Evolutionary conservation across 495 filamentous ascomycete genomes (phyloP).

Genomic region (Stereocaulon alpinum): DNA sequence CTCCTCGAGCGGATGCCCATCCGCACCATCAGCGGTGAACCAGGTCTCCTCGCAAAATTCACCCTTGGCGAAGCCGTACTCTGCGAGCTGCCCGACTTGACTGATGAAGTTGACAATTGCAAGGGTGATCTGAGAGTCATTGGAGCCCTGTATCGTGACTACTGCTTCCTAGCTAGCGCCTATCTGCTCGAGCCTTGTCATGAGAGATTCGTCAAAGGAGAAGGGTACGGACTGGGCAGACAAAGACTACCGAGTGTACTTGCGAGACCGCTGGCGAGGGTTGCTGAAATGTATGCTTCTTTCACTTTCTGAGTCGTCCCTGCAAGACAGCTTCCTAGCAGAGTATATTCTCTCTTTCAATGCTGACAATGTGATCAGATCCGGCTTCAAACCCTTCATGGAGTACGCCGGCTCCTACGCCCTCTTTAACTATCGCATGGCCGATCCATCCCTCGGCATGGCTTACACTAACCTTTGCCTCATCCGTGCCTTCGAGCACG

Average conservation of each 20-base stretch:
- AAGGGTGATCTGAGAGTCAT: conserved; percentile 57
- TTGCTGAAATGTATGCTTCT: conserved; percentile 63
- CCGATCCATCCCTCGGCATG: conserved; percentile 52
- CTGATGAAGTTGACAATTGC: conserved; percentile 57
- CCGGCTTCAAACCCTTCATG: conserved; percentile 80
- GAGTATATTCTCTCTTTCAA: neutral
- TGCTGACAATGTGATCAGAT: conserved; percentile 26
- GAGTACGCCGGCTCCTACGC: conserved; percentile 88
- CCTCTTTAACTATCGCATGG: conserved; percentile 76
- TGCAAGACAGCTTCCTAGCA: neutral
- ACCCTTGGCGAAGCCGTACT: conserved; percentile 58
- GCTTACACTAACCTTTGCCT: conserved; percentile 71
- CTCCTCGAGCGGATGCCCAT: conserved; percentile 68
- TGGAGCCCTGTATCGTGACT: conserved; percentile 81
- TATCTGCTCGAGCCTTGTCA: conserved; percentile 95
- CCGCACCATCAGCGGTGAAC: conserved; percentile 52
- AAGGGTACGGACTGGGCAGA: conserved; percentile 30
- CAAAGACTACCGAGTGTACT: conserved; percentile 5
- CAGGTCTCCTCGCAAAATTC: conserved; percentile 66
- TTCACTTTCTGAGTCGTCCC: too few species aligned
- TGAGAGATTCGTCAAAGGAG: conserved; percentile 29
- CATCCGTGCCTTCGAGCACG: conserved; percentile 80
- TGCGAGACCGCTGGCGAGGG: conserved; percentile 26
- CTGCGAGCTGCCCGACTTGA: conserved; percentile 62
- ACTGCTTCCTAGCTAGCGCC: conserved; percentile 77